Evolutionary conservation across 441 rosid genomes (phyloP), one percentile per base, ranked within the genome.

Genomic region (Croton laevigatus): DNA sequence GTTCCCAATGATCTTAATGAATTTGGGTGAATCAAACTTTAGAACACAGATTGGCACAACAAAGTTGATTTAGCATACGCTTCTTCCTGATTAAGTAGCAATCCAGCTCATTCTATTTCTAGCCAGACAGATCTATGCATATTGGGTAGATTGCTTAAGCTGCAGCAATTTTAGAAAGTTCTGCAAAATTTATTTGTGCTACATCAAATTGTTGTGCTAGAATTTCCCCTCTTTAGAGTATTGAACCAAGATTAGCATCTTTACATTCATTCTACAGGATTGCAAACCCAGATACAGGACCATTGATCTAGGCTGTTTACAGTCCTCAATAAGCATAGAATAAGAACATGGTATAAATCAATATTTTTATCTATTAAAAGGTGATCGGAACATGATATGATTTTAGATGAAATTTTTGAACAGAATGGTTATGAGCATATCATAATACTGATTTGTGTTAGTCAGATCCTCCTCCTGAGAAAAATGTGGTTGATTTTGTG

Each of bases 231-330:
- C 4, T 63, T 63, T 11, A 61, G 53, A 13, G 67, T 63, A 9
- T 63, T 44, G 67, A 63, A 63, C 34, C 67, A 20, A 44, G 11
- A 23, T 22, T 36, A 69, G 23, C 62, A 52, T 52, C 22, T 19
- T 52, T 52, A 52, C 1, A 17, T 19, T 52, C 20, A 52, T 19
- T n/a, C 57, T 52, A 7, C 22, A 17, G 23, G 23, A 52, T 23
- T 17, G 10, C 10, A 52, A 52, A 0, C 19, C 23, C 57, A 19
- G 23, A 52, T 11, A 52, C 20, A 4, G 57, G 55, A 52, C 8
- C 23, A 19, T 52, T 52, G 57, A 19, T 52, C 57, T n/a, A n/a
- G 22, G 23, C 52, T 52, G 57, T 52, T n/a, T 7, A 16, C 16
- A n/a, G 23, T 52, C 5, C 57, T 52, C 12, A 17, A 6, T 52